These are phyloP conservation scores for Darksidea phi DNA, from an alignment of 495 filamentous ascomycete genomes.

Conservation along the genomic window DNA sequence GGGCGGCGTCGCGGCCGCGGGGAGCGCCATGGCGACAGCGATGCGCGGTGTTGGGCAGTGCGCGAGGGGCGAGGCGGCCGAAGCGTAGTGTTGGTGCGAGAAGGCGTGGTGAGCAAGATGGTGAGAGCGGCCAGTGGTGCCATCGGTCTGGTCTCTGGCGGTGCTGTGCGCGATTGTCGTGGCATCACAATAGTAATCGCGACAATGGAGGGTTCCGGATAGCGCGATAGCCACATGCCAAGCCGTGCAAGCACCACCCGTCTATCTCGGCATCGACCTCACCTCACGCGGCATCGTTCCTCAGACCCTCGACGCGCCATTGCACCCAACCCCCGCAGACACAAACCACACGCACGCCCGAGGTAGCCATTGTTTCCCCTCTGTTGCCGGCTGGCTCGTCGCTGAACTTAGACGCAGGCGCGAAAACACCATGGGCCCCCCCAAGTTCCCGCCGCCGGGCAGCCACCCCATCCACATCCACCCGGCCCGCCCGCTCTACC, in stretches of 20 bases:
- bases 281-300: too few relatives aligned
- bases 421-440: constrained; percentile 50
- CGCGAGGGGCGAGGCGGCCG: background rate
- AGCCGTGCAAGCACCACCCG: too few relatives aligned
- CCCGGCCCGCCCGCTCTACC: constrained; percentile 72
- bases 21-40: constrained; percentile 40
- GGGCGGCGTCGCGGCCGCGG: constrained; percentile 37
- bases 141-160: constrained; percentile 5
- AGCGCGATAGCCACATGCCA: too few relatives aligned
- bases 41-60: background rate
- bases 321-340: constrained; percentile 3
- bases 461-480: constrained; percentile 73
- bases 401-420: constrained; percentile 23
- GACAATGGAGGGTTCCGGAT: too few relatives aligned
- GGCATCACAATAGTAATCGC: constrained; percentile 3
- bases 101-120: background rate
- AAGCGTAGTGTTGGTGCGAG: background rate
- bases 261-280: too few relatives aligned
- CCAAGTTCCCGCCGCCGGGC: constrained; percentile 34
- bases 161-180: constrained; percentile 2
- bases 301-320: too few relatives aligned
- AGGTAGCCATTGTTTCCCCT: constrained; percentile 9
- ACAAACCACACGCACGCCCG: constrained; percentile 22
- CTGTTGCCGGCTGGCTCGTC: background rate
- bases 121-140: constrained; percentile 2